These are phyloP conservation scores for Paramyrothecium sp. DNA, from an alignment of 2,329 filamentous ascomycete genomes.

Conservation along the genomic window DNA sequence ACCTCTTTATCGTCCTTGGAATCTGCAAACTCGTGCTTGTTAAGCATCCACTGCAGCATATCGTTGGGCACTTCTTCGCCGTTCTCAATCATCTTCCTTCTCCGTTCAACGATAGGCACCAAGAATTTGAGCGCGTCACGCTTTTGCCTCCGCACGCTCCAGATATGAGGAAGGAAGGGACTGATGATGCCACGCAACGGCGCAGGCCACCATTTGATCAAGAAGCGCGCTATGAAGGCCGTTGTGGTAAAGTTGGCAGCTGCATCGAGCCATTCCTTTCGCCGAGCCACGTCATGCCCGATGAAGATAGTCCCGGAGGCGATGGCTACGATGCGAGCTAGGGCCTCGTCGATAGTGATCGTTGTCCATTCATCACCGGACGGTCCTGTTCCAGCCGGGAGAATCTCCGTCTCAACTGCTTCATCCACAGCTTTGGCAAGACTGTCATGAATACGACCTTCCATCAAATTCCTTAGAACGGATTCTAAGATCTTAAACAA, in stretches of 20 bases:
- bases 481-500: background rate
- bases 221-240: background rate
- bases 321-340: background rate
- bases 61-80: slow-evolving; percentile 36
- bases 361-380: background rate
- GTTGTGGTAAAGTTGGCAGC: background rate
- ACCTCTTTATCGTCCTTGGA: slow-evolving; percentile 30
- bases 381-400: background rate
- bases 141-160: background rate
- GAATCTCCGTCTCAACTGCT: background rate
- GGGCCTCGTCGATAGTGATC: background rate
- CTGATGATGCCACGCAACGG: background rate
- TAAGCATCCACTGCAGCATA: slow-evolving; percentile 46
- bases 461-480: background rate
- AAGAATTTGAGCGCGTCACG: background rate
- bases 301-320: background rate
- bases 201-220: background rate
- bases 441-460: background rate
- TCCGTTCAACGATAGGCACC: background rate
- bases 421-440: background rate
- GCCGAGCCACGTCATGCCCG: background rate
- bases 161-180: background rate
- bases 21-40: slow-evolving; percentile 31
- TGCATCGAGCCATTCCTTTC: background rate
- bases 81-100: background rate